Conservation (phyloP, 2,329 filamentous ascomycete genomes). For the Aspergillus novoparasiticus region DNA sequence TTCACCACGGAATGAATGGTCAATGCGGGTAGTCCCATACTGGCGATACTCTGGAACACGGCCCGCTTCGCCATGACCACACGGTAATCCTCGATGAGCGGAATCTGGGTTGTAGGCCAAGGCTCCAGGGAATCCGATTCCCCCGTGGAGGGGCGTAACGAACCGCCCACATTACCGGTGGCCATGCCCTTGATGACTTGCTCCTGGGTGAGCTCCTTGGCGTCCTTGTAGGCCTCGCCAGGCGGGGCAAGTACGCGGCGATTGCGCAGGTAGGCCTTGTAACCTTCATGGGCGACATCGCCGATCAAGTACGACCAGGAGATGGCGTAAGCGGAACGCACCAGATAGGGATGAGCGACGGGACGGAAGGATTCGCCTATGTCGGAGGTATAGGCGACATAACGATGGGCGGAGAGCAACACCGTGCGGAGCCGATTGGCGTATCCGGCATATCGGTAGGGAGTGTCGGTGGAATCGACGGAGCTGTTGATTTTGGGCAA, state of each 20-base stretch:
- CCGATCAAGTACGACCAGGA: slow-evolving; percentile 92
- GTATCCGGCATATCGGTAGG: slow-evolving; percentile 90
- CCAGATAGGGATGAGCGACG: slow-evolving; percentile 80
- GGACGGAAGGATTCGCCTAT: slow-evolving; percentile 96
- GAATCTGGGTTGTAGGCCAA: slow-evolving; percentile 53
- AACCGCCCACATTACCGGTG: slow-evolving; percentile 33
- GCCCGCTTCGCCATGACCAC: slow-evolving; percentile 89
- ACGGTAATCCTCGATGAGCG: slow-evolving; percentile 84
- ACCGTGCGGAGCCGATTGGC: slow-evolving; percentile 82
- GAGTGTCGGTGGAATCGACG: slow-evolving; percentile 79
- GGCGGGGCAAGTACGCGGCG: slow-evolving; percentile 72
- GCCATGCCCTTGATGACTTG: slow-evolving; percentile 39
- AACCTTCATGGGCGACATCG: slow-evolving; percentile 90
- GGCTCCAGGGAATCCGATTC: slow-evolving; percentile 31
- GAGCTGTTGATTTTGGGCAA: slow-evolving; percentile 49
- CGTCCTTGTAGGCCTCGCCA: slow-evolving; percentile 50
- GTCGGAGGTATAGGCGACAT: slow-evolving; percentile 95
- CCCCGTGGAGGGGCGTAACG: slow-evolving; percentile 14
- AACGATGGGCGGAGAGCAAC: slow-evolving; percentile 86
- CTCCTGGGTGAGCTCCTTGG: slow-evolving; percentile 34
- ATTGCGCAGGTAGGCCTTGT: slow-evolving; percentile 90
- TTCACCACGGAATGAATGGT: slow-evolving; percentile 91
- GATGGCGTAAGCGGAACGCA: slow-evolving; percentile 82
- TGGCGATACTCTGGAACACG: slow-evolving; percentile 86
- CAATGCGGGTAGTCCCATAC: slow-evolving; percentile 91